Conservation (phyloP, 306 rosid genomes). For the Arachis stenosperma region DNA sequence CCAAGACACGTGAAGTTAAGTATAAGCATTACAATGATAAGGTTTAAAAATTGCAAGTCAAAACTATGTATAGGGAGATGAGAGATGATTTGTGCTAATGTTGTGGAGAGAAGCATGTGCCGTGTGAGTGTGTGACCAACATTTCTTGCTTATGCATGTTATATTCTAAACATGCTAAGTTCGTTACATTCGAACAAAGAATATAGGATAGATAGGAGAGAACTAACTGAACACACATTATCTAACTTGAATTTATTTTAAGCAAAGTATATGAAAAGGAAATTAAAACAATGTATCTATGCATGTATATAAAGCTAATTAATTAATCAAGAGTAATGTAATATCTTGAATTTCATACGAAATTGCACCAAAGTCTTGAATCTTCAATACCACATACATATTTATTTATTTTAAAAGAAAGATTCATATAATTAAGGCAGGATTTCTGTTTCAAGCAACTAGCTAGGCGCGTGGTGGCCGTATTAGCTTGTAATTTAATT, state of each 20-base stretch:
- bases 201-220: neutral
- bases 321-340: neutral
- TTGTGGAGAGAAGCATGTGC: constrained; percentile 41
- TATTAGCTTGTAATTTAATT: neutral
- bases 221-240: neutral
- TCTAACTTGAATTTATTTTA: neutral
- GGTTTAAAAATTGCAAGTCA: constrained; percentile 27
- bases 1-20: neutral
- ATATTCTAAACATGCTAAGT: neutral
- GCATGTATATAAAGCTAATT: neutral
- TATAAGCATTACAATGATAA: constrained; percentile 4
- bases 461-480: neutral
- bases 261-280: neutral
- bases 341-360: no score
- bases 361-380: neutral
- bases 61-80: neutral
- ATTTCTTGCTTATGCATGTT: constrained; percentile 8
- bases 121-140: constrained; percentile 33
- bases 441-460: neutral
- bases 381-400: neutral
- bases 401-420: neutral
- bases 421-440: neutral
- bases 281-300: neutral
- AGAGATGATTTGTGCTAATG: constrained; percentile 25
- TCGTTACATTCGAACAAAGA: neutral